Base-by-base conservation (phyloP, 2,329 filamentous ascomycete genomes). In the Periconia sp. region DNA sequence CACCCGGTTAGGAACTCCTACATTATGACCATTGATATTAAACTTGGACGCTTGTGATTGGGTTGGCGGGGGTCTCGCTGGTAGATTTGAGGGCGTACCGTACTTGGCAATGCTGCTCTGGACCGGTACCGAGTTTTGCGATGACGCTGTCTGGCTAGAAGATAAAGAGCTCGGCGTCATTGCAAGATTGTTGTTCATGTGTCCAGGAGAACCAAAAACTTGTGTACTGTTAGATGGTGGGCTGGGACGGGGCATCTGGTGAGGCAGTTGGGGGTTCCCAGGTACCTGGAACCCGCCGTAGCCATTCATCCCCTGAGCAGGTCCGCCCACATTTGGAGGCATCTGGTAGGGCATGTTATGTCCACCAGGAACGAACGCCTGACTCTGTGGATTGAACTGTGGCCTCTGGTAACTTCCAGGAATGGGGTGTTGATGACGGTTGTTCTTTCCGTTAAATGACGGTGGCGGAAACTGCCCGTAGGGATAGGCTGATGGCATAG, bases 351-450 rank as follows among this genome's bases (percentile, higher is more conserved):
- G 64, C 54, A 62, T 63, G 41, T 66, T 66, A 27, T 56, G 84
- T 79, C 65, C 62, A 48, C 80, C 81, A 1, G 93, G 93, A 20
- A 96, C 85, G 73, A 97, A 97, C 0, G 92, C 90, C 68, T 96
- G 90, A 15, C 90, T 97, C 76, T 96, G 92, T 1, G 92, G 93
- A 69, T 97, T 97, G 77, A 97, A 97, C 13, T 89, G 85, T 64
- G 91, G 90, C 53, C 92, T 83, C 68, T 89, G 91, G 69, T 85
- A 95, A 74, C 88, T 94, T 35, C 91, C 91, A 14, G 91, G 90
- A 52, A 95, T 86, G 6, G 91, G 90, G 70, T 96, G 91, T 68
- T 92, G 88, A 53, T 89, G 87, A 9, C 86, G 84, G 64, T 89
- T 89, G 56, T 89, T 82, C 23, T 90, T 70, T 15, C 66, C 68